A percentile compares a stretch with the other conserved stretches of the same genome.
phyloP scores from a whole-genome alignment of 164 flowering plant genomes.

The Berberis thunbergii region DNA sequence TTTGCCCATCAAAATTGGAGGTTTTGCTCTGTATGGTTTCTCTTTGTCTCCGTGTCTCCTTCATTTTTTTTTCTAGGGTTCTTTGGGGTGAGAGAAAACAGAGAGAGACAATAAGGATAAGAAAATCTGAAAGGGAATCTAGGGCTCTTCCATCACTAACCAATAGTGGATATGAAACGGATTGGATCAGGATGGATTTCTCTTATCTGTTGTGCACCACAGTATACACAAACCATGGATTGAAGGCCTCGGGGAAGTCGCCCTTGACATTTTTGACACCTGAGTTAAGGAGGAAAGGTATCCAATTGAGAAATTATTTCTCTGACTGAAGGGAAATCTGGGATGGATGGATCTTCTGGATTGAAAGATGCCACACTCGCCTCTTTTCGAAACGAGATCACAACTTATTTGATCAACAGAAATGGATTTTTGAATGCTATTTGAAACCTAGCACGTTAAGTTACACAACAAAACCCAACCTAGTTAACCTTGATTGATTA shows the following conservation, averaged over 20 bases:
- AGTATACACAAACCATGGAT: slow-evolving; percentile 54
- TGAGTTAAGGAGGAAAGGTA: slow-evolving; percentile 48
- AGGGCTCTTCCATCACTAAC: no score
- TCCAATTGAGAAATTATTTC: slow-evolving; percentile 36
- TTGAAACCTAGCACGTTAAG: background rate
- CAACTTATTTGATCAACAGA: slow-evolving; percentile 32
- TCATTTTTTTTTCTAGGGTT: no score
- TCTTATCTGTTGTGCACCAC: slow-evolving; percentile 33
- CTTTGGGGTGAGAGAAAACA: no score
- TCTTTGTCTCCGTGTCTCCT: no score
- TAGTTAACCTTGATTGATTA: no score
- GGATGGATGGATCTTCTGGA: slow-evolving; percentile 29
- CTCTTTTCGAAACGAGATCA: slow-evolving; percentile 37
- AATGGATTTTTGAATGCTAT: slow-evolving; percentile 37
- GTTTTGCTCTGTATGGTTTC: no score
- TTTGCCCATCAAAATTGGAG: no score
- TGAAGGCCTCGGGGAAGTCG: slow-evolving; percentile 44
- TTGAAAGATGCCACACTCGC: slow-evolving; percentile 42
- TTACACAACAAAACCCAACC: no score
- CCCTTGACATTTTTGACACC: slow-evolving; percentile 58
- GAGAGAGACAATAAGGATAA: no score
- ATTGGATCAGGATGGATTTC: slow-evolving; percentile 6
- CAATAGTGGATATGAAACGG: no score
- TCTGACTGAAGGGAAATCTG: slow-evolving; percentile 29
- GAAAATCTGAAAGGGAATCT: no score